phyloP scores from a whole-genome alignment of 2,329 filamentous ascomycete species.

The Lasiodiplodia sp. region DNA sequence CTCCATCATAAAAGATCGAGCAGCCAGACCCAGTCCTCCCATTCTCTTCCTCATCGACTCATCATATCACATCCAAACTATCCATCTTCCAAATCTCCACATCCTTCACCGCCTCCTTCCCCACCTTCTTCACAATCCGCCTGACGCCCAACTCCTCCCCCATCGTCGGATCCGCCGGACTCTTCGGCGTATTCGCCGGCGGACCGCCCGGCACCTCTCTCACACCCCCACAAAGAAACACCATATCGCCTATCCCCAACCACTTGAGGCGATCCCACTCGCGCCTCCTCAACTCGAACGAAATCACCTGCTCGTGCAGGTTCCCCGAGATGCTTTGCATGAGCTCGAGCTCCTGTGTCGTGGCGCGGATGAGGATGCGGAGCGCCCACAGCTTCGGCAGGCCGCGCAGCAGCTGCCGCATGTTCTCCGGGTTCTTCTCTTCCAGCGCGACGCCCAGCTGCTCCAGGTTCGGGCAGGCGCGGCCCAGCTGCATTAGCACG shows the following conservation, averaged over 20 bases:
- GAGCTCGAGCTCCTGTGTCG: conserved; percentile 38
- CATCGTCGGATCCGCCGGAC: conserved; percentile 36
- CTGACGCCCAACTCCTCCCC: conserved; percentile 17
- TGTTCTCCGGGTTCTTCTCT: conserved; percentile 57
- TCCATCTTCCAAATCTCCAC: conserved; percentile 57
- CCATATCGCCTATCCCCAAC: conserved; percentile 48
- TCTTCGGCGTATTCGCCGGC: conserved; percentile 29
- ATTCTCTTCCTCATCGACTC: too few species aligned
- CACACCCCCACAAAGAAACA: conserved; percentile 48
- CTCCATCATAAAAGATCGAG: too few species aligned
- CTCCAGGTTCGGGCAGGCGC: conserved; percentile 64
- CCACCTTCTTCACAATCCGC: conserved; percentile 42
- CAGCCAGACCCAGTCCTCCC: too few species aligned
- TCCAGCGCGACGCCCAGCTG: conserved; percentile 63
- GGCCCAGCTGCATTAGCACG: conserved; percentile 59
- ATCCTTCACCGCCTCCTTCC: conserved; percentile 47
- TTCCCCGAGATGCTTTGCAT: conserved; percentile 40
- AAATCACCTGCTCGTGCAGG: conserved; percentile 42
- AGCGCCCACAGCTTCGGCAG: conserved; percentile 51
- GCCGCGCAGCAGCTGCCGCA: conserved; percentile 46
- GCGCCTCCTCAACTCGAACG: conserved; percentile 43
- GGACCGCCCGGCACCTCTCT: conserved; percentile 32
- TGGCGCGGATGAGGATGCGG: conserved; percentile 46
- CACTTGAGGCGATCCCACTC: conserved; percentile 47
- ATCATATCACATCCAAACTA: conserved; percentile 38